Evolutionary conservation across 495 filamentous ascomycete genomes (phyloP).

Genomic region (Aspergillus ostianus): DNA sequence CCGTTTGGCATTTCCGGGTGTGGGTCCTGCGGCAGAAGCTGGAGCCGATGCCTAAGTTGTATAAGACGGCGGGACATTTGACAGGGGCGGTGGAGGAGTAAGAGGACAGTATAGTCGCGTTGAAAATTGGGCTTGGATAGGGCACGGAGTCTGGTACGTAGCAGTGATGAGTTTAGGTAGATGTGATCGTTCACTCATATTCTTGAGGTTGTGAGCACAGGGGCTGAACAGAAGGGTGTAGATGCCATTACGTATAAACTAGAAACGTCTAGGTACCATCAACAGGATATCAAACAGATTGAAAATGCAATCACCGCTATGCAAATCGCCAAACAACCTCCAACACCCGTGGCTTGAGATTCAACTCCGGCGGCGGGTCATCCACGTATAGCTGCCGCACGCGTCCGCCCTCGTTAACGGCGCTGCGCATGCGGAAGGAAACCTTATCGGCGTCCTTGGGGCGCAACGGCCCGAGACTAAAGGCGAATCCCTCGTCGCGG

Average conservation of each 20-base stretch:
- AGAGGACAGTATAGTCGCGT: background rate
- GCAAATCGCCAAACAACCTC: background rate
- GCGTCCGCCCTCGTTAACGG: background rate
- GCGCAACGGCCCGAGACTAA: background rate
- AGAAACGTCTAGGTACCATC: background rate
- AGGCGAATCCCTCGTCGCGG: background rate
- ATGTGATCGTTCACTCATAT: no score
- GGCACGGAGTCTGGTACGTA: background rate
- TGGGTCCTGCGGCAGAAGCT: constrained; percentile 50
- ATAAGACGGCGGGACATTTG: constrained; percentile 35
- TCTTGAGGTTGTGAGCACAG: no score
- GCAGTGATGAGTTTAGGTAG: background rate
- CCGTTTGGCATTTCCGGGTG: constrained; percentile 51
- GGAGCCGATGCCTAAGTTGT: constrained; percentile 44
- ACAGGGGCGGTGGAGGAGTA: constrained; percentile 30
- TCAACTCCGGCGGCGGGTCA: background rate
- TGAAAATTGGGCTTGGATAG: background rate
- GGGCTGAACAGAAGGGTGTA: no score
- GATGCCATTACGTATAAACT: background rate
- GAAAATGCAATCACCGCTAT: background rate
- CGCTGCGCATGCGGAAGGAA: background rate
- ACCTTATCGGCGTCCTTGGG: background rate
- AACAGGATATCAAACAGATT: background rate
- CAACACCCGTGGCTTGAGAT: background rate
- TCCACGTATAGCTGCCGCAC: background rate